Conservation (phyloP, 371 early-diverging fungal genomes). For the Mucor irregularis region DNA sequence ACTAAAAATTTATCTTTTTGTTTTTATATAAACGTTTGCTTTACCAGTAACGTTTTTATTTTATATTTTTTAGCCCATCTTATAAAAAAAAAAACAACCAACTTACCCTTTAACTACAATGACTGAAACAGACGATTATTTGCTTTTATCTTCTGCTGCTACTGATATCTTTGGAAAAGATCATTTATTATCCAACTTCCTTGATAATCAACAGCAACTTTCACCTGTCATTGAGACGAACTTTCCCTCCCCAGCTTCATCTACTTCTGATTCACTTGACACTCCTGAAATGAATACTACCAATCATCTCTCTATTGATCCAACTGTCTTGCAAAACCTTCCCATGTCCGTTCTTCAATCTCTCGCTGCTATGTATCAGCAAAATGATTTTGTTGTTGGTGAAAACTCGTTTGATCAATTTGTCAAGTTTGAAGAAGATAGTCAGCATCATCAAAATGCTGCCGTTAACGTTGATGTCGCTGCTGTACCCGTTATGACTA, state of each 20-base stretch:
- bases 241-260: conserved; percentile 34
- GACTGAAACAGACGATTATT: conserved; percentile 30
- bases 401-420: conserved; percentile 38
- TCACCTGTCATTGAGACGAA: conserved; percentile 21
- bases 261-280: conserved; percentile 25
- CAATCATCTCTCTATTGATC: conserved; percentile 23
- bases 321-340: conserved; percentile 28
- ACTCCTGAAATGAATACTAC: conserved; percentile 15
- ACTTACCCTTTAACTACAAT: conserved; percentile 4
- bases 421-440: conserved; percentile 39
- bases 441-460: background rate
- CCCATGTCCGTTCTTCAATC: conserved; percentile 31
- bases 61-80: conserved; percentile 21
- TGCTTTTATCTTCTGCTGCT: conserved; percentile 24
- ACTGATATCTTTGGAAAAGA: conserved; percentile 30
- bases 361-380: conserved; percentile 34
- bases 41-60: conserved; percentile 16
- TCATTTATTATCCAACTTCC: conserved; percentile 23
- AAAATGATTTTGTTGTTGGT: conserved; percentile 9
- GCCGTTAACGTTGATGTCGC: background rate
- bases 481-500: background rate
- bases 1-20: conserved; percentile 23
- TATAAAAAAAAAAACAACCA: background rate
- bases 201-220: conserved; percentile 13
- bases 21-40: conserved; percentile 25